phyloP scores from a whole-genome alignment of 352 stramenopile genomes.

The Thraustochytrium striatum region DNA sequence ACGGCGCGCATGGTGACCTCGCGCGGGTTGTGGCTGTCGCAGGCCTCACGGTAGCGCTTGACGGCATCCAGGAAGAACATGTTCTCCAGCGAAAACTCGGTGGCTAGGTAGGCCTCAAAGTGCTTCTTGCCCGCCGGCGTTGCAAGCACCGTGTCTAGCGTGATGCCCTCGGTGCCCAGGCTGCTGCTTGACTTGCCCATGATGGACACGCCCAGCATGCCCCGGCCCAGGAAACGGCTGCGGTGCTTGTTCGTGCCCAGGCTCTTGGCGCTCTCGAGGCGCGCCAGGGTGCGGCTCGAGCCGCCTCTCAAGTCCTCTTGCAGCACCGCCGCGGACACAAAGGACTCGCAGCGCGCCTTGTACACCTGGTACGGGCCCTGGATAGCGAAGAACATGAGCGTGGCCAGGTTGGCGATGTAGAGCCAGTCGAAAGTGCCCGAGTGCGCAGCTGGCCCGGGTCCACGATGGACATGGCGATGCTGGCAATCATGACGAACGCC shows the following conservation, averaged over 20 bases:
- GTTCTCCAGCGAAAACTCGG: constrained; percentile 40
- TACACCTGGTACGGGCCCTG: neutral
- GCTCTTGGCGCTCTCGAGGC: neutral
- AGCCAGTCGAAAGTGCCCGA: constrained; percentile 4
- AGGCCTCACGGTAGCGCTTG: constrained; percentile 11
- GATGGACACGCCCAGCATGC: no score
- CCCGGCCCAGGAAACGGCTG: no score
- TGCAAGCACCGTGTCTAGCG: neutral
- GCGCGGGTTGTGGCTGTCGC: neutral
- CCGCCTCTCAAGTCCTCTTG: constrained; percentile 5
- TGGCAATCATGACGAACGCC: neutral
- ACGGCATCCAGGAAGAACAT: constrained; percentile 43
- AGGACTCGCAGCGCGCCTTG: neutral
- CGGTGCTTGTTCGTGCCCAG: no score
- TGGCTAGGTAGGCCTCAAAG: constrained; percentile 10
- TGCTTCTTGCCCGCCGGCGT: neutral
- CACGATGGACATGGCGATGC: neutral
- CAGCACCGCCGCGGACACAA: neutral
- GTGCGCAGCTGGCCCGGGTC: neutral
- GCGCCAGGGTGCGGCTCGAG: neutral
- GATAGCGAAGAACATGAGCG: neutral
- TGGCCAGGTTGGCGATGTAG: neutral
- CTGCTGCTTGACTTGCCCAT: no score
- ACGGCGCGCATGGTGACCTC: neutral
- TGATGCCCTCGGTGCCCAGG: no score